phyloP scores from a whole-genome alignment of 345 rosid species.

The Acer saccharum region DNA sequence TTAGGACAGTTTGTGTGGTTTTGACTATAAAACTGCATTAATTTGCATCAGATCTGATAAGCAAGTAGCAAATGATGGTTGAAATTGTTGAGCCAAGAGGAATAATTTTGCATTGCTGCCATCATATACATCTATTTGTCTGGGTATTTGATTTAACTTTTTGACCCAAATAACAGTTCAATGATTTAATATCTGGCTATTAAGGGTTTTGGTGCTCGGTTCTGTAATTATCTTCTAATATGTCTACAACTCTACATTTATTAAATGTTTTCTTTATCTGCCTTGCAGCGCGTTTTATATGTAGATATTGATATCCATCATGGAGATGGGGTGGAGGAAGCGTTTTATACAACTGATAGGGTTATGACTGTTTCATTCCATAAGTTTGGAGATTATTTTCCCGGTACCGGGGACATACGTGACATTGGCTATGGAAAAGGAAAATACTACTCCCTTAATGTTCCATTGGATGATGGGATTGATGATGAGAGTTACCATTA shows the following conservation, averaged over 20 bases:
- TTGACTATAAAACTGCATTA: background rate
- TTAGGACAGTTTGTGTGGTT: background rate
- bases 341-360: conserved; percentile 70
- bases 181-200: background rate
- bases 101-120: background rate
- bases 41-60: background rate
- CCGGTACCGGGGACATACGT: conserved; percentile 68
- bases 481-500: conserved; percentile 72
- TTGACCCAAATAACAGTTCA: background rate
- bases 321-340: conserved; percentile 74
- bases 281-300: conserved; percentile 60
- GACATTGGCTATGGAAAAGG: conserved; percentile 58
- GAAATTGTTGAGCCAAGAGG: background rate
- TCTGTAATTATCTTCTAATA: background rate
- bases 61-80: background rate
- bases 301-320: conserved; percentile 73
- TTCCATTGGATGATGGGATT: conserved; percentile 69
- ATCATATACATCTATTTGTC: background rate
- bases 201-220: background rate
- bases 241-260: background rate
- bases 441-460: conserved; percentile 67
- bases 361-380: conserved; percentile 76
- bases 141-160: background rate
- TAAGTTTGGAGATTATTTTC: conserved; percentile 69
- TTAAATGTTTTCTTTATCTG: background rate